A percentile compares a stretch with the other conserved stretches of the same genome.
Evolutionary conservation across 805 yeast species (phyloP).

Genomic region (Yamadazyma sp.): DNA sequence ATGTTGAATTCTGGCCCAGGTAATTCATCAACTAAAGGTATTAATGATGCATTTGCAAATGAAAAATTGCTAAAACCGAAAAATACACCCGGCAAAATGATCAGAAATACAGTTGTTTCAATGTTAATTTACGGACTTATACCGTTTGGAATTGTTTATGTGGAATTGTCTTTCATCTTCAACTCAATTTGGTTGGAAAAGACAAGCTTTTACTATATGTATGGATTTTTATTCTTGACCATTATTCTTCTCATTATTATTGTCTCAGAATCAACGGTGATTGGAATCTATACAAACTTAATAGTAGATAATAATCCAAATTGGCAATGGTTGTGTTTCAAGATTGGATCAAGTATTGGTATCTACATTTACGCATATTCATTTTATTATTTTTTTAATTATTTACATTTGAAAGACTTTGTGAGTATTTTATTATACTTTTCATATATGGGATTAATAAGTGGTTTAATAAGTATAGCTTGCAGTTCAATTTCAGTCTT

Average conservation of each 20-base stretch:
- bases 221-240: slow-evolving; percentile 70
- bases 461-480: slow-evolving; percentile 59
- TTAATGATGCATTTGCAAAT: not conserved
- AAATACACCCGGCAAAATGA: not conserved
- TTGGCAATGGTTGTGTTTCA: slow-evolving; percentile 86
- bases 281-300: slow-evolving; percentile 64
- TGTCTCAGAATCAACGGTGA: slow-evolving; percentile 67
- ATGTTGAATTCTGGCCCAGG: no score
- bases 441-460: slow-evolving; percentile 65
- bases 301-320: slow-evolving; percentile 49
- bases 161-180: slow-evolving; percentile 69
- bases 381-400: slow-evolving; percentile 57
- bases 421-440: slow-evolving; percentile 67
- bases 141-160: slow-evolving; percentile 79
- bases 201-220: slow-evolving; percentile 73
- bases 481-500: slow-evolving; percentile 75
- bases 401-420: slow-evolving; percentile 61
- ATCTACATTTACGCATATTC: slow-evolving; percentile 68
- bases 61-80: not conserved
- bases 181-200: slow-evolving; percentile 79
- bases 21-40: not conserved
- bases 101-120: slow-evolving; percentile 14
- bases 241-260: slow-evolving; percentile 57
- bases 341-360: slow-evolving; percentile 67
- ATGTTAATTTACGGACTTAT: slow-evolving; percentile 60